A percentile compares a stretch with the other conserved stretches of the same genome.
phyloP scores from a whole-genome alignment of 2,329 filamentous ascomycete genomes.

The Hypomyces rosellus region DNA sequence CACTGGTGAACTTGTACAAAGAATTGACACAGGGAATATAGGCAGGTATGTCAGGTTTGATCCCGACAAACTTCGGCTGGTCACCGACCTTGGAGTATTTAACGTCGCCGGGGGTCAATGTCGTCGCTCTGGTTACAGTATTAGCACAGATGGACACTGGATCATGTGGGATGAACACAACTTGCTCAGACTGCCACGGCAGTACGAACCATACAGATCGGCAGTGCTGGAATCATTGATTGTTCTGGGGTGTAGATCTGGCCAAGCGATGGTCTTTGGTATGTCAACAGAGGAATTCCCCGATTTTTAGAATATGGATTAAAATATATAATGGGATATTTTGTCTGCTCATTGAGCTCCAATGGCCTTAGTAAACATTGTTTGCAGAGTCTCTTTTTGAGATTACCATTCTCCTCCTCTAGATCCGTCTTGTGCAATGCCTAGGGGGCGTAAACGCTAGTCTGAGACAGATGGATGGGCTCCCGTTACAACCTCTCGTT shows the following conservation, averaged over 20 bases:
- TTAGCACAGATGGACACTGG: neutral
- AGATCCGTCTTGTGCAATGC: no score
- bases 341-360: neutral
- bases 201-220: neutral
- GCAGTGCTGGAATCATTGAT: neutral
- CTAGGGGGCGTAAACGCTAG: no score
- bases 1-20: neutral
- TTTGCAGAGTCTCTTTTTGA: no score
- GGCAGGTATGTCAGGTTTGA: neutral
- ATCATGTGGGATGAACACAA: neutral
- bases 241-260: neutral
- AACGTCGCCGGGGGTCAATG: neutral
- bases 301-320: neutral
- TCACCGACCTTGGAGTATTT: neutral
- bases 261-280: neutral
- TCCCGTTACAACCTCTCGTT: no score
- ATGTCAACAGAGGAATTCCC: neutral
- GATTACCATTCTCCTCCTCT: no score
- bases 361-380: no score
- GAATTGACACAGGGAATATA: neutral
- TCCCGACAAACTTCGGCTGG: neutral
- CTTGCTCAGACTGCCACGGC: neutral
- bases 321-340: neutral
- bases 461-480: no score
- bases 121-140: neutral